Conservation (phyloP, 192 early-diverging fungal species). For the Globomyces pollinis-pini region DNA sequence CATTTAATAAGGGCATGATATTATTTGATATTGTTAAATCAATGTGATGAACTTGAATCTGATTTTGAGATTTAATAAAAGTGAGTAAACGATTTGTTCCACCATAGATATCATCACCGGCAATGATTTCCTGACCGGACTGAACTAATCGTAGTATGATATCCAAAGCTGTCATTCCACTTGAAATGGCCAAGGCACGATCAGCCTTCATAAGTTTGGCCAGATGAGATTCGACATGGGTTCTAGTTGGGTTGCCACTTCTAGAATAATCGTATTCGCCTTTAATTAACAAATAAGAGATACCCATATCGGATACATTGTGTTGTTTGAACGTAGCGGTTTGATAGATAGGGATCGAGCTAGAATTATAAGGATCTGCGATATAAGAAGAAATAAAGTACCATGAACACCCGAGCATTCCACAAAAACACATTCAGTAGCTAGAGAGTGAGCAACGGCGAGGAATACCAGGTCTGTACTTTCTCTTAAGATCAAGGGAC, state of each 20-base stretch:
- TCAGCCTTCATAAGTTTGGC: constrained; percentile 90
- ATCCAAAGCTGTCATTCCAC: constrained; percentile 93
- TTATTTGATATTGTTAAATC: constrained; percentile 69
- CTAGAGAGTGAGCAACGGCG: too few species aligned
- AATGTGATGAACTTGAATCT: constrained; percentile 81
- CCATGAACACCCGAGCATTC: constrained; percentile 16
- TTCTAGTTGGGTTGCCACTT: constrained; percentile 95
- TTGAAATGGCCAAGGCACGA: constrained; percentile 76
- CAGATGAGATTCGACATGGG: constrained; percentile 84
- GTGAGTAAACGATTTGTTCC: constrained; percentile 89
- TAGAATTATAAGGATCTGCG: constrained; percentile 77
- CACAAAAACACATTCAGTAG: constrained; percentile 1
- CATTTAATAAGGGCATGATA: constrained; percentile 57
- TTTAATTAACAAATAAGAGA: too few species aligned
- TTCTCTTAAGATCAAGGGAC: neutral
- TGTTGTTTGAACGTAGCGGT: constrained; percentile 94
- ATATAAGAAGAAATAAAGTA: constrained; percentile 27
- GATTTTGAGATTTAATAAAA: constrained; percentile 68
- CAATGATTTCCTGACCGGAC: constrained; percentile 83
- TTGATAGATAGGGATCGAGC: constrained; percentile 95
- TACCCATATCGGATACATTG: constrained; percentile 68
- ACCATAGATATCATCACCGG: constrained; percentile 95
- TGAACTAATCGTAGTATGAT: constrained; percentile 82
- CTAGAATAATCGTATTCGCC: constrained; percentile 96
- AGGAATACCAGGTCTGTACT: neutral